Percentiles rank a stretch among this genome's conserved stretches.
phyloP scores from a whole-genome alignment of 331 rosid genomes.

The Cydonia oblonga region DNA sequence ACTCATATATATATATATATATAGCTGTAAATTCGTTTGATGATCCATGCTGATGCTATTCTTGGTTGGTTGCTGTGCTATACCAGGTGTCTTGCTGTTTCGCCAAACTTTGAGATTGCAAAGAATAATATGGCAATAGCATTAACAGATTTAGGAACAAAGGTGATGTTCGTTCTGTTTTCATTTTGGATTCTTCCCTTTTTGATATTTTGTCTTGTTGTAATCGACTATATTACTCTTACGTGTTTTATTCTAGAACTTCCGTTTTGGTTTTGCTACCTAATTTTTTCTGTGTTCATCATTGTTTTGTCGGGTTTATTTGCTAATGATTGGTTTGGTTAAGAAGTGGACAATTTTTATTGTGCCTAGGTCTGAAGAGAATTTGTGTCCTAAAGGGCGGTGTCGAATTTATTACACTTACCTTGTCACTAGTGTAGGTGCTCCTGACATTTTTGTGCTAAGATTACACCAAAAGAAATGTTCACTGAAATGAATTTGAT shows the following conservation, averaged over 20 bases:
- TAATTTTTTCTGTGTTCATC: not conserved
- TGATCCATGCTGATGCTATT: not conserved
- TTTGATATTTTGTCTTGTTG: not conserved
- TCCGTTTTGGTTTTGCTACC: not conserved
- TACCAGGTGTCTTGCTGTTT: slow-evolving; percentile 88
- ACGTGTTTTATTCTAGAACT: not conserved
- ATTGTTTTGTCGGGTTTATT: not conserved
- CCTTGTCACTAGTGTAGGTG: not conserved
- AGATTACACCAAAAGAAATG: not conserved
- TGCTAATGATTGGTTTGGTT: not conserved
- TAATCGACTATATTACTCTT: not conserved
- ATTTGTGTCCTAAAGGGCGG: not conserved
- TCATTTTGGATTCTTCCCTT: not conserved
- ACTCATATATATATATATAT: no score
- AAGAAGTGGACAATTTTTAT: not conserved
- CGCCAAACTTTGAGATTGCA: slow-evolving; percentile 98
- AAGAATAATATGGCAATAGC: slow-evolving; percentile 99
- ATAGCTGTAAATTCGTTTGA: not conserved
- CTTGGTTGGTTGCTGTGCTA: slow-evolving; percentile 12
- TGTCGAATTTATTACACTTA: not conserved
- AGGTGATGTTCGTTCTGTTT: slow-evolving; percentile 34
- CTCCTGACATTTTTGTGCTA: not conserved
- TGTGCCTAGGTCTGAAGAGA: not conserved
- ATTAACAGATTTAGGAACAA: slow-evolving; percentile 95
- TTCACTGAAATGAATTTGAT: not conserved